These are phyloP conservation scores for Saururus chinensis DNA, from an alignment of 164 flowering plant genomes.

Conservation along the genomic window DNA sequence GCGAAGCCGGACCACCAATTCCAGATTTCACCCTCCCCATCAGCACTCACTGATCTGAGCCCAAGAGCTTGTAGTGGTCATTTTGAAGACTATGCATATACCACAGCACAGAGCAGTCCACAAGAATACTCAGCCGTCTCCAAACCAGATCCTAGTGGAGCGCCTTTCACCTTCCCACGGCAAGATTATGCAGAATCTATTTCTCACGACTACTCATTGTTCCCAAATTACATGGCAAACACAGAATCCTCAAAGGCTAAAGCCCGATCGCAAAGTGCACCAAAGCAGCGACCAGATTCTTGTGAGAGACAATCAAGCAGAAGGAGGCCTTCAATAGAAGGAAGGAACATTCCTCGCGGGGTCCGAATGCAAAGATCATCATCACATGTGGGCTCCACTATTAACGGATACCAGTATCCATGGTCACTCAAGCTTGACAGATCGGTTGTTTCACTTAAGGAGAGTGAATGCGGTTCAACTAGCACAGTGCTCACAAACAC, in stretches of 20 bases:
- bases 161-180: conserved; percentile 36
- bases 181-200: conserved; percentile 57
- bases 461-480: conserved; percentile 83
- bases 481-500: conserved; percentile 68
- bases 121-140: conserved; percentile 52
- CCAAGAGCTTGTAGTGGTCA: conserved; percentile 72
- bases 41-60: conserved; percentile 61
- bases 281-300: conserved; percentile 69
- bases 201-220: conserved; percentile 49
- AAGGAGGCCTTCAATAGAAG: conserved; percentile 58
- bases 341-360: conserved; percentile 66
- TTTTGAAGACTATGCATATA: conserved; percentile 60
- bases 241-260: conserved; percentile 88
- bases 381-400: conserved; percentile 61
- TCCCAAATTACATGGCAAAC: conserved; percentile 94
- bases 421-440: conserved; percentile 81
- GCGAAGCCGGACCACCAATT: conserved; percentile 34
- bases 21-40: conserved; percentile 58
- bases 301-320: conserved; percentile 65
- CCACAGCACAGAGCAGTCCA: conserved; percentile 78
- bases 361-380: conserved; percentile 84
- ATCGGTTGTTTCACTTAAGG: conserved; percentile 59
- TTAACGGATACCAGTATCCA: conserved; percentile 58
- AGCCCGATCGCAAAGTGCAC: conserved; percentile 88
- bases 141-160: conserved; percentile 34